A percentile compares a stretch with the other conserved stretches of the same genome.
phyloP scores from a whole-genome alignment of 2,329 filamentous ascomycete species.

The Leptodontidium sp. region DNA sequence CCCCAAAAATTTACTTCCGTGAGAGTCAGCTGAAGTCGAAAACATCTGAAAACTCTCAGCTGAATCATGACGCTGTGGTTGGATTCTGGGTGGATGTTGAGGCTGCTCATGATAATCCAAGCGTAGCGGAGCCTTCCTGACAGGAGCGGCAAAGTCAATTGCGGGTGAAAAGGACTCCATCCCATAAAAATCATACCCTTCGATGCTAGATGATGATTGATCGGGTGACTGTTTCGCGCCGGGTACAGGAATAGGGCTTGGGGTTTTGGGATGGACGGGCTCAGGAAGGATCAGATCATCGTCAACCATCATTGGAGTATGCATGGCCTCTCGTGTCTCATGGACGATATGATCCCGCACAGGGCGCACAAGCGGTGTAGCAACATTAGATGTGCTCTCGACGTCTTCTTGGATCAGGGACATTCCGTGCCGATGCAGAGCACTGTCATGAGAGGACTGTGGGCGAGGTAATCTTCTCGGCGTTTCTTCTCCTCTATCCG shows the following conservation, averaged over 20 bases:
- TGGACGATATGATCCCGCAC: constrained; percentile 48
- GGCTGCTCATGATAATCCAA: constrained; percentile 44
- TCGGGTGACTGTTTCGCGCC: constrained; percentile 33
- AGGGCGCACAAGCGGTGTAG: constrained; percentile 66
- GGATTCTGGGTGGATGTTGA: constrained; percentile 36
- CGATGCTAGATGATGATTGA: constrained; percentile 45
- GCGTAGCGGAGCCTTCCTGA: constrained; percentile 50
- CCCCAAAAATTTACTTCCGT: constrained; percentile 49
- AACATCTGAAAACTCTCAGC: constrained; percentile 68
- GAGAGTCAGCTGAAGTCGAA: constrained; percentile 61
- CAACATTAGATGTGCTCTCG: constrained; percentile 69
- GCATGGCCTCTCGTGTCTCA: constrained; percentile 39
- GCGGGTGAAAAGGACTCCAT: constrained; percentile 59
- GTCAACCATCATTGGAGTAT: constrained; percentile 44
- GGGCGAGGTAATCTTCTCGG: constrained; percentile 36
- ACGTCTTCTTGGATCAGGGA: constrained; percentile 53
- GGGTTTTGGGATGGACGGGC: constrained; percentile 36
- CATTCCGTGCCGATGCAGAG: constrained; percentile 33
- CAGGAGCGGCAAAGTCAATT: constrained; percentile 60
- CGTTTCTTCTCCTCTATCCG: constrained; percentile 38
- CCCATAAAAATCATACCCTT: constrained; percentile 73
- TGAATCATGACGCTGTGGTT: constrained; percentile 60
- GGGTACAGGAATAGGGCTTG: constrained; percentile 42
- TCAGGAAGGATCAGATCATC: constrained; percentile 45
- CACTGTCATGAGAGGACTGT: constrained; percentile 29